Evolutionary conservation across 2,329 filamentous ascomycete genomes (phyloP), one percentile per base, ranked within the genome.

Genomic region (Ophiostoma novo-ulmi): DNA sequence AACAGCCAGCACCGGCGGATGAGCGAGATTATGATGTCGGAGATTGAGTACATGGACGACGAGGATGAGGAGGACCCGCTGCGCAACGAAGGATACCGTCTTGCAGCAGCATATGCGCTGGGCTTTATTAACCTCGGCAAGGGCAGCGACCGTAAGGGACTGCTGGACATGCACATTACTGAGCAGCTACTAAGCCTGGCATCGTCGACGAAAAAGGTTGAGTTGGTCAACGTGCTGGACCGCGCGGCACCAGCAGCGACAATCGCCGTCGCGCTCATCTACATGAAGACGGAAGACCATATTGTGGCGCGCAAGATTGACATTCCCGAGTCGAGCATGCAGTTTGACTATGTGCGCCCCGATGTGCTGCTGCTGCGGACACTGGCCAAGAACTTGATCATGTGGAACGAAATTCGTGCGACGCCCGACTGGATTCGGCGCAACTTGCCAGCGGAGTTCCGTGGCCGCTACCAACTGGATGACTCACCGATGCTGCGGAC

Each of bases 21-120:
- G 95, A 98, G 93, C 77, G 95, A 99, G 78, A 93, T 98, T 22
- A 97, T 99, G 93, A 87, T 99, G 68, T 98, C 94, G 0, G 95
- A 99, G 78, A 95, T 99, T 72, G 93, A 97, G 78, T 91, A 94
- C 73, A 92, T 93, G 69, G 93, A 95, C 64, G 82, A 84, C 36
- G 86, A 91, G 52, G 91, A 94, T 69, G 94, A 97, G 72, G 91
- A 94, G 71, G 92, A 97, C 76, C 89, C 89, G 31, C 81, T 98
- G 67, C 89, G 94, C 35, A 94, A 96, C 77, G 95, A 99, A 81
- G 94, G 94, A n/a, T 99, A 99, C 79, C 89, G 96, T 58, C 85
- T 99, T 48, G 94, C 95, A 10, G 94, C 96, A 22, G 96, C 95
- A 0, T 97, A 97, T 76, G 91, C 96, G 0, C 85, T 99, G 0